These are phyloP conservation scores for Moesziomyces parantarcticus DNA, from an alignment of 1,284 basidiomycete species.

Conservation along the genomic window DNA sequence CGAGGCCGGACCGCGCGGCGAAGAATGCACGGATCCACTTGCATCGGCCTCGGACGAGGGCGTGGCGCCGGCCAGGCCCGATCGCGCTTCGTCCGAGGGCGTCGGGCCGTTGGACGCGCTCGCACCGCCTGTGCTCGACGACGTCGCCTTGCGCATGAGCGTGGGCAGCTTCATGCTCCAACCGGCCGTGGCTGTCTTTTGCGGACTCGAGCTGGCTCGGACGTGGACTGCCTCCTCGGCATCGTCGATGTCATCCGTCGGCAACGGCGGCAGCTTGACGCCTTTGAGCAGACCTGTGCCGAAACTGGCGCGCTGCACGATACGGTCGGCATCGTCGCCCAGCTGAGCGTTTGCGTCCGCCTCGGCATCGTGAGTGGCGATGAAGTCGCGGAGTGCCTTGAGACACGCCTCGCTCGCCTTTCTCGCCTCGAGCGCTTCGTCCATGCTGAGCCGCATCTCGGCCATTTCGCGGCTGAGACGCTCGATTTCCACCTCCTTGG, in stretches of 20 bases:
- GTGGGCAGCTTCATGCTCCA: slow-evolving; percentile 51
- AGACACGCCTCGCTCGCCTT: slow-evolving; percentile 61
- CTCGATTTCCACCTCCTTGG: slow-evolving; percentile 57
- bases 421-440: slow-evolving; percentile 62
- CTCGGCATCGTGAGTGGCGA: slow-evolving; percentile 41
- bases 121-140: slow-evolving; percentile 18
- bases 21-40: background rate
- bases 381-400: slow-evolving; percentile 57
- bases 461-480: slow-evolving; percentile 48
- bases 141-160: slow-evolving; percentile 46
- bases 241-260: slow-evolving; percentile 55
- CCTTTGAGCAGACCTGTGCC: slow-evolving; percentile 48
- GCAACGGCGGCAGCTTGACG: slow-evolving; percentile 60
- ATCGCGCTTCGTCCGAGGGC: slow-evolving; percentile 28
- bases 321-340: slow-evolving; percentile 34
- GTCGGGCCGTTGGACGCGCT: slow-evolving; percentile 22
- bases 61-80: background rate
- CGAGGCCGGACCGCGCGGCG: slow-evolving; percentile 3
- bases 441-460: slow-evolving; percentile 46
- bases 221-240: slow-evolving; percentile 39
- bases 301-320: slow-evolving; percentile 34
- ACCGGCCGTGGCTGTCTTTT: slow-evolving; percentile 15
- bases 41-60: background rate
- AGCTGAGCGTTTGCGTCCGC: slow-evolving; percentile 39
- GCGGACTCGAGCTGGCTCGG: slow-evolving; percentile 8